These are phyloP conservation scores for Aspergillus latus DNA, from an alignment of 2,329 filamentous ascomycete species.

Conservation along the genomic window DNA sequence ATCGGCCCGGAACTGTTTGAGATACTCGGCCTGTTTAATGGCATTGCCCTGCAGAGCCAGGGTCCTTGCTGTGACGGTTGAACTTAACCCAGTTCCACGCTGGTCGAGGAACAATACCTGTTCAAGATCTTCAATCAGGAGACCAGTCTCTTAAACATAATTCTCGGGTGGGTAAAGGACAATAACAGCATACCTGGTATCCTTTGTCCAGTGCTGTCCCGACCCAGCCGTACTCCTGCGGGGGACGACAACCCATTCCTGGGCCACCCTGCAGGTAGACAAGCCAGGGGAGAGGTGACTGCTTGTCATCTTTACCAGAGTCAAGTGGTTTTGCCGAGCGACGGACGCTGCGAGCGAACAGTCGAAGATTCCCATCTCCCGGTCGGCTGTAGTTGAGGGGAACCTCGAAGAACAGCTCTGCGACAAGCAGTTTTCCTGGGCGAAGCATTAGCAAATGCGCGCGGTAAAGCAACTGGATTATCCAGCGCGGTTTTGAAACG, in stretches of 20 bases:
- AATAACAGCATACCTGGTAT: slow-evolving; percentile 62
- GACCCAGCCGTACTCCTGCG: slow-evolving; percentile 72
- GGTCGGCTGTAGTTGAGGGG: slow-evolving; percentile 74
- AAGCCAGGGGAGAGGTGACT: slow-evolving; percentile 54
- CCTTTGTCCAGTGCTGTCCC: slow-evolving; percentile 71
- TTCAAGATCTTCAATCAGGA: background rate
- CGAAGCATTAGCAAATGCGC: slow-evolving; percentile 8
- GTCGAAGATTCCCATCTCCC: slow-evolving; percentile 60
- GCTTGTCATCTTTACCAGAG: slow-evolving; percentile 45
- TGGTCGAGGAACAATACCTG: slow-evolving; percentile 79
- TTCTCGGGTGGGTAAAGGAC: background rate
- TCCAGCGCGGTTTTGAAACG: slow-evolving; percentile 5
- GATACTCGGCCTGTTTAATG: slow-evolving; percentile 71
- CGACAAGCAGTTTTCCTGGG: slow-evolving; percentile 70
- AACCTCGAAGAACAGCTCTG: slow-evolving; percentile 83
- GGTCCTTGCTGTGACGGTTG: slow-evolving; percentile 72
- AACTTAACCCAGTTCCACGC: slow-evolving; percentile 82
- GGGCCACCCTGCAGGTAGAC: slow-evolving; percentile 86
- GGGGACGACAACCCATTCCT: slow-evolving; percentile 72
- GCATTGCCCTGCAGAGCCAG: slow-evolving; percentile 65
- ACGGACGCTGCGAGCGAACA: slow-evolving; percentile 75
- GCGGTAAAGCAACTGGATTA: background rate
- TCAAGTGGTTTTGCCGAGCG: slow-evolving; percentile 57
- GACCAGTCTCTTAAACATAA: background rate
- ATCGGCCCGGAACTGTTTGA: slow-evolving; percentile 84